A percentile compares a stretch with the other conserved stretches of the same genome.
phyloP scores from a whole-genome alignment of 1,139 yeast genomes.

The Geotrichum cucujoidarum region DNA sequence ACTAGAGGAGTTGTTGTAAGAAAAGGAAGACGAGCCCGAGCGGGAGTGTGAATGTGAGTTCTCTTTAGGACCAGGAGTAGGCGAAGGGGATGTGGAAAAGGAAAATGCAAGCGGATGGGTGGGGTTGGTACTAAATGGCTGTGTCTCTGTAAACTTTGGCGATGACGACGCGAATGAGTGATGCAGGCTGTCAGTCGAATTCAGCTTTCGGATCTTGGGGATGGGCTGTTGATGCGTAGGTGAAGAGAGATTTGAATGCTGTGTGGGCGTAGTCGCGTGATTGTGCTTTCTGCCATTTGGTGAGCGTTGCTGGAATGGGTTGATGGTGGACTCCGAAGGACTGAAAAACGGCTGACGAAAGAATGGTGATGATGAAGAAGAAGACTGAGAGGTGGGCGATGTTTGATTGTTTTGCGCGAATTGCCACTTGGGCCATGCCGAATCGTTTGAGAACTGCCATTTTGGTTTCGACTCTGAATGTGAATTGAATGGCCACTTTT shows the following conservation, averaged over 20 bases:
- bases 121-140: constrained; percentile 11
- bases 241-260: constrained; percentile 1
- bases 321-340: constrained; percentile 10
- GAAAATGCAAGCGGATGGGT: constrained; percentile 20
- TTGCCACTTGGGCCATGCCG: constrained; percentile 5
- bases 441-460: constrained; percentile 12
- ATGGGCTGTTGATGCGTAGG: constrained; percentile 11
- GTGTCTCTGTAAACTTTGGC: constrained; percentile 9
- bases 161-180: constrained; percentile 2
- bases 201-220: constrained; percentile 14
- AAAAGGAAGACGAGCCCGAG: constrained; percentile 5
- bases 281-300: background rate
- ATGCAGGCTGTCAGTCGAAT: constrained; percentile 6
- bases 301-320: constrained; percentile 9
- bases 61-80: constrained; percentile 16
- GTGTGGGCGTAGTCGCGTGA: background rate
- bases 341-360: constrained; percentile 18
- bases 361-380: constrained; percentile 13
- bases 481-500: constrained; percentile 10
- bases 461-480: constrained; percentile 14
- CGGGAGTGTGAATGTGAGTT: background rate
- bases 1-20: background rate
- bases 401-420: constrained; percentile 3
- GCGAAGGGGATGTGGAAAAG: constrained; percentile 17
- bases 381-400: background rate